A percentile compares a stretch with the other conserved stretches of the same genome.
phyloP scores from a whole-genome alignment of 1,284 basidiomycete species.

The Cutaneotrichosporon sp. region DNA sequence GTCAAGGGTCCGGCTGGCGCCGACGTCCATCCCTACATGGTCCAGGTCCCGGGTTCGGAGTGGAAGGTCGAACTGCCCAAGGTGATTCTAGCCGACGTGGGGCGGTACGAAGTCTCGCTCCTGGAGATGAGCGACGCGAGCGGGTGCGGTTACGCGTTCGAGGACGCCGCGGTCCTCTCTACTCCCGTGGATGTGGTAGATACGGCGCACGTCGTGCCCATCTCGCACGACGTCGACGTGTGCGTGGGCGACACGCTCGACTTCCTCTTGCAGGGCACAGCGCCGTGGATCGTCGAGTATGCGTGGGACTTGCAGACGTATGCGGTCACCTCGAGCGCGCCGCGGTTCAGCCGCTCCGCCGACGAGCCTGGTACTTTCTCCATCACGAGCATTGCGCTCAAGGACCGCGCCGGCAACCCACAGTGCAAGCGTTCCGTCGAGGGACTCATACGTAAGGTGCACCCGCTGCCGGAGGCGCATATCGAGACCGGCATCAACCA shows the following conservation, averaged over 20 bases:
- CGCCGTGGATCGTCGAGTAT: slow-evolving; percentile 95
- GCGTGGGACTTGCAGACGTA: slow-evolving; percentile 73
- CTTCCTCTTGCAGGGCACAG: slow-evolving; percentile 88
- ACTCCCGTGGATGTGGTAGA: slow-evolving; percentile 88
- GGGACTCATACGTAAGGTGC: slow-evolving; percentile 74
- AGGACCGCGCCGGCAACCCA: slow-evolving; percentile 60
- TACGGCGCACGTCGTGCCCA: slow-evolving; percentile 84
- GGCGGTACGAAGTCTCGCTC: slow-evolving; percentile 75
- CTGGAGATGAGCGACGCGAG: slow-evolving; percentile 73
- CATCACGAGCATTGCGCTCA: slow-evolving; percentile 82
- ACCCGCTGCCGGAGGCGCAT: slow-evolving; percentile 79
- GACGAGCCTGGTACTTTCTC: slow-evolving; percentile 77
- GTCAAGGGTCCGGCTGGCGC: slow-evolving; percentile 72
- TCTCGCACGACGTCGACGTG: slow-evolving; percentile 73
- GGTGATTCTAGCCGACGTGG: slow-evolving; percentile 71
- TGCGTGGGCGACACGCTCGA: slow-evolving; percentile 89
- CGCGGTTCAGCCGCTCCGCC: slow-evolving; percentile 79
- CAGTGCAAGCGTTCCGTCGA: slow-evolving; percentile 74
- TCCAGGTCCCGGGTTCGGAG: slow-evolving; percentile 62
- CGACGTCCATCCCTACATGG: slow-evolving; percentile 61
- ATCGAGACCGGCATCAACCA: slow-evolving; percentile 85
- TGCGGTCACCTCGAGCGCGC: slow-evolving; percentile 70
- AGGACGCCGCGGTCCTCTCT: slow-evolving; percentile 57
- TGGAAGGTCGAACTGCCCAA: slow-evolving; percentile 75
- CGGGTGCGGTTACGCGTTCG: slow-evolving; percentile 69